Conservation (phyloP, 208 protist species). For the Naegleria fowleri region DNA sequence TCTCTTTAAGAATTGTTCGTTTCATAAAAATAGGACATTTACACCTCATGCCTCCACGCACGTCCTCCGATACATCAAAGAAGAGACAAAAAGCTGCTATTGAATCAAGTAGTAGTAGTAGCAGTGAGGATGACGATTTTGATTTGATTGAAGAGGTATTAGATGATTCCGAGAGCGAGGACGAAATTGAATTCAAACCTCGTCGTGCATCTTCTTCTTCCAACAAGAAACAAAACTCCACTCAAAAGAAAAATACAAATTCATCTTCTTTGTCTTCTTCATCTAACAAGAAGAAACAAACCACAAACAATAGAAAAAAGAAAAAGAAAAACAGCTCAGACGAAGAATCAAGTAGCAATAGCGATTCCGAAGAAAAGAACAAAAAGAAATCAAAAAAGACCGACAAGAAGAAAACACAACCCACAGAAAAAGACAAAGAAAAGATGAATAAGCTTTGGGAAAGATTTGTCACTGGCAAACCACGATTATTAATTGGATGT, state of each 20-base stretch:
- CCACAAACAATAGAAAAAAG: background rate
- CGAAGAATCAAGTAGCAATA: background rate
- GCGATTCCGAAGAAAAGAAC: background rate
- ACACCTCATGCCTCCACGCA: no score
- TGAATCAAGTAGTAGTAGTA: no score
- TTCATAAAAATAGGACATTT: no score
- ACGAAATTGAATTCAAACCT: background rate
- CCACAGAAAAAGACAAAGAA: background rate
- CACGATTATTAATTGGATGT: background rate
- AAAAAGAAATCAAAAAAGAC: background rate
- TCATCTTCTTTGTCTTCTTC: background rate
- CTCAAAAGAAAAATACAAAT: background rate
- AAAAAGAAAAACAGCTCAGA: background rate
- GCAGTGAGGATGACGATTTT: background rate
- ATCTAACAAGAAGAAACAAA: background rate
- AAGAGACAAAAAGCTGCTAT: no score
- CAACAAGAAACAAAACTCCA: no score
- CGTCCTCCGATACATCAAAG: no score
- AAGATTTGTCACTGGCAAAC: background rate
- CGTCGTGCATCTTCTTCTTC: no score
- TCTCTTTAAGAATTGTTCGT: no score
- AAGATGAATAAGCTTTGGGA: background rate
- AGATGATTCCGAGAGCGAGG: background rate
- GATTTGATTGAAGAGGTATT: background rate
- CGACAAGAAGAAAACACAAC: background rate